Conservation (phyloP, 805 yeast genomes). For the Teunomyces atbi region DNA sequence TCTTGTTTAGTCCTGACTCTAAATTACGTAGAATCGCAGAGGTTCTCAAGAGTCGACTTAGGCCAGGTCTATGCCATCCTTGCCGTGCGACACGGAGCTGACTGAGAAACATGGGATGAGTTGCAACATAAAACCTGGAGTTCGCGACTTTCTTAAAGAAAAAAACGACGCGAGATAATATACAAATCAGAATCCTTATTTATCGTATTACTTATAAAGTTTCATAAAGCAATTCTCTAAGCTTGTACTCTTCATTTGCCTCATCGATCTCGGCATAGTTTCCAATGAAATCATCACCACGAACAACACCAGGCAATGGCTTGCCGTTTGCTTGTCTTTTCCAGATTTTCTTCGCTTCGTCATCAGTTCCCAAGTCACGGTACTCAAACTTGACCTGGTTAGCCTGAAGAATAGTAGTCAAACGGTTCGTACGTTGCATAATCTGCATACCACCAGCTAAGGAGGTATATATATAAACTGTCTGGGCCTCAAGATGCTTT, state of each 20-base stretch:
- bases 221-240: slow-evolving; percentile 64
- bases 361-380: slow-evolving; percentile 85
- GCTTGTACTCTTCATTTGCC: slow-evolving; percentile 75
- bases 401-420: slow-evolving; percentile 72
- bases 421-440: slow-evolving; percentile 70
- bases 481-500: slow-evolving; percentile 45
- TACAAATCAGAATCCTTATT: slow-evolving; percentile 5
- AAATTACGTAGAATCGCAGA: neutral
- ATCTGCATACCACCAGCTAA: slow-evolving; percentile 85
- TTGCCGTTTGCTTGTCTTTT: slow-evolving; percentile 69
- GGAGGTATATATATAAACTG: slow-evolving; percentile 79
- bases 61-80: neutral
- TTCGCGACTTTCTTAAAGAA: neutral
- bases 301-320: slow-evolving; percentile 78
- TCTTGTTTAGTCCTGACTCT: neutral
- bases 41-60: neutral
- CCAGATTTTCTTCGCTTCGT: slow-evolving; percentile 83
- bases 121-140: slow-evolving; percentile 4
- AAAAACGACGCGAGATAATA: neutral
- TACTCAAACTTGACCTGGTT: slow-evolving; percentile 65
- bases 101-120: neutral
- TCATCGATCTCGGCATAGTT: slow-evolving; percentile 84
- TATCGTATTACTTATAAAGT: slow-evolving; percentile 37
- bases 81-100: neutral
- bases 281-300: slow-evolving; percentile 80